Base-by-base conservation (phyloP, 83 land plant genomes). In the Picea abies region DNA sequence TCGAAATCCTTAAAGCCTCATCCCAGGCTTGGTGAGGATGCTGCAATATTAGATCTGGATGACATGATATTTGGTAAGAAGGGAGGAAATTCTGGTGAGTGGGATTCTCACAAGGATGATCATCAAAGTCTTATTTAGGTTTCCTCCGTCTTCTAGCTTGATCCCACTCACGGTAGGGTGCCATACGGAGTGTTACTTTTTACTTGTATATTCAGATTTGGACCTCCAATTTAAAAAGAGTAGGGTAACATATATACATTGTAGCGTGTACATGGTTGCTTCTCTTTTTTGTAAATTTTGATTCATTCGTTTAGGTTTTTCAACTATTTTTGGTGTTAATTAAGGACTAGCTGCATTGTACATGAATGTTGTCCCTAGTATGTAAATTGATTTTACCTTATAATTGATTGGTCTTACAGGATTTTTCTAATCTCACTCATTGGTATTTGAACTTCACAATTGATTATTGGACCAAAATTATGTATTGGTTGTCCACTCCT, bases 61-160 rank as follows among this genome's bases (percentile, higher is more conserved):
- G 79, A 56, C 17, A 76, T 76, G 79, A 76, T 76, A 76, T 76
- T 76, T 56, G 79, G 79, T 52, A 76, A 19, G 79, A 76, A 76
- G 79, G 58, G 60, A 25, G 79, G 61, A 25, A 76, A 76, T n/a
- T 76, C 79, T 76, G 79, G 79, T 3, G 62, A 56, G 5, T 35
- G 58, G 12, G 79, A 76, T 76, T 56, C 79, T 76, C 79, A 56
- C 11, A 76, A 56, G 58, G 79, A 76, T 76, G 60, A 52, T 25
- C 6, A 52, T 25, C 6, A 76, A 0, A 76, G 79, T 76, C 79
- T 76, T 76, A 76, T 76, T 52, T 76, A 76, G 79, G 79, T 37
- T 52, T 76, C 26, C 78, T 75, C 15, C 26, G 10, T 14, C 35
- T 37, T 23, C 15, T 56, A 22, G 52, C 14, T 56, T 76, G 25